Evolutionary conservation across 108 stramenopile genomes (phyloP), one percentile per base, ranked within the genome.

Genomic region (Fistulifera pelliculosa): DNA sequence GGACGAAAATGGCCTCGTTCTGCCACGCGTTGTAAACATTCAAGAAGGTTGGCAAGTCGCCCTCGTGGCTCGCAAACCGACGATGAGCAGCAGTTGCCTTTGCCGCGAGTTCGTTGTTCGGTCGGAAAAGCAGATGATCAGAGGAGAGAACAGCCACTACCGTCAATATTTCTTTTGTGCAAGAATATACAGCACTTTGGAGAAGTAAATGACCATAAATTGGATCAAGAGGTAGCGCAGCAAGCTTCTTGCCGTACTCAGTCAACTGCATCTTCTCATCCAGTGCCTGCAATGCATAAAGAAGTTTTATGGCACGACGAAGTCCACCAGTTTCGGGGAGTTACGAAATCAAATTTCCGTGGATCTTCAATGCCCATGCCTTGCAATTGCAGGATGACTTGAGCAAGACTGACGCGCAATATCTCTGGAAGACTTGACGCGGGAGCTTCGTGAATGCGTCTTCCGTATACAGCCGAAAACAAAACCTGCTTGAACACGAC

Each of bases 81-180:
- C 70, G 67, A 62, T 87, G 90, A 0, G 76, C 65, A 40, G 85
- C 75, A 50, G 85, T 88, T 50, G 86, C 81, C 59, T 76, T 80
- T 38, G 61, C 61, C 39, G 66, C 61, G 45, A 92, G 65, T 47
- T 77, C 81, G 61, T 62, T 19, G 66, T 88, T 80, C 48, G 96
- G 98, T 19, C 94, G 88, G 64, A 83, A 95, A 54, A 97, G 93
- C 13, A 97, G 64, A 66, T 94, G 93, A 57, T 96, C 95, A 27
- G 94, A 93, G 54, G 87, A 88, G 35, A 97, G 54, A 94, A 98
- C 96, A 26, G 96, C 74, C 24, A 97, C 93, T 0, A 83, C 87
- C 21, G 95, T 94, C 53, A 97, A 66, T 52, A 97, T 82, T 65
- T 98, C 98, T 23, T 74, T 61, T 1, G 77, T 73, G 51, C 96